Evolutionary conservation across 2,329 filamentous ascomycete species (phyloP).

Genomic region (Sporothrix protearum): DNA sequence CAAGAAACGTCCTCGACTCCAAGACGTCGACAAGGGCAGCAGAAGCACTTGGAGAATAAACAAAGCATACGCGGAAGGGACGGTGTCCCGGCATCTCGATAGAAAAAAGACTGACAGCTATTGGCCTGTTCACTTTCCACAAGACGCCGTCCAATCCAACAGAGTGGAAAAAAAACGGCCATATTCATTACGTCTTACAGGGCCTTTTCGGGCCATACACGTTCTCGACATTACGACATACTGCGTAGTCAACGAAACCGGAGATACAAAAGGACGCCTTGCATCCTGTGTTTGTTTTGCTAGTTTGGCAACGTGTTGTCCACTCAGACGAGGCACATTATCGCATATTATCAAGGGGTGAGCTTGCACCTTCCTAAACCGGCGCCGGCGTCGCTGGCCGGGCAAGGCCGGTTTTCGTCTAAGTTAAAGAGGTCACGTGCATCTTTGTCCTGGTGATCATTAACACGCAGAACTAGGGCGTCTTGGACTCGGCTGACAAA

Average conservation of each 20-base stretch:
- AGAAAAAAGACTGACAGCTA: too few relatives aligned
- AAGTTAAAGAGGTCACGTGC: not conserved
- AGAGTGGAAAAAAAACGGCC: not conserved
- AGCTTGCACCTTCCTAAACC: constrained; percentile 9
- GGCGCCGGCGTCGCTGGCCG: not conserved
- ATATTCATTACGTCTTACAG: not conserved
- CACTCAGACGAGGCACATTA: not conserved
- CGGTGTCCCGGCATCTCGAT: too few relatives aligned
- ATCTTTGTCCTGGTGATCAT: not conserved
- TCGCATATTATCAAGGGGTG: not conserved
- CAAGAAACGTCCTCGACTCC: too few relatives aligned
- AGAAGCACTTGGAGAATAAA: too few relatives aligned
- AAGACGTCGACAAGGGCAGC: too few relatives aligned
- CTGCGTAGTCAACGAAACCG: not conserved
- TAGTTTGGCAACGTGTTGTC: not conserved
- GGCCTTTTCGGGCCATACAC: not conserved
- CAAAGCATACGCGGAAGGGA: too few relatives aligned
- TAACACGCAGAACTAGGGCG: not conserved
- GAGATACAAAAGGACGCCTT: not conserved
- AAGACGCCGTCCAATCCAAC: not conserved
- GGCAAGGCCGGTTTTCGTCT: constrained; percentile 14
- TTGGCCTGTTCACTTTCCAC: too few relatives aligned
- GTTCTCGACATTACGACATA: not conserved
- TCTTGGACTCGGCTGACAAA: constrained; percentile 13
- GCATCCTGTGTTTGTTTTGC: not conserved